Evolutionary conservation across 495 filamentous ascomycete genomes (phyloP), one percentile per base, ranked within the genome.

Genomic region (Rostrohypoxylon terebratum): DNA sequence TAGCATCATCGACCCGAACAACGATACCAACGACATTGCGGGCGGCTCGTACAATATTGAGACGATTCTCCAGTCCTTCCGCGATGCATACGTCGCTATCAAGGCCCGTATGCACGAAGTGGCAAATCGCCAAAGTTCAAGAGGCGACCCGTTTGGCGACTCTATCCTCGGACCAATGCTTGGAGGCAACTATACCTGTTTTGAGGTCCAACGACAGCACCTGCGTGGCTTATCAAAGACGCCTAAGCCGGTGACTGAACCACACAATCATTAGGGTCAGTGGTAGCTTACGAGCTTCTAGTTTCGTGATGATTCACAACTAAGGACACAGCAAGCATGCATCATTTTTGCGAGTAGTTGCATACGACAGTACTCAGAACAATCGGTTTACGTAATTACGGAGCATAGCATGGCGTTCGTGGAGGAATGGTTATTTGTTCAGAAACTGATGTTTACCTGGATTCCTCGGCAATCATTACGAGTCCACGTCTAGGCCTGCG

Each of bases 1-100:
- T 6, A 89, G 87, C 2, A 96, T 98, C 67, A 88, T 94, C 59
- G 96, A 99, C 77, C 96, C 96, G 0, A 97, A 98, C 76, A 90
- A 91, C 59, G 79, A 86, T 0, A 80, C 82, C 14, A 98, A 98
- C 74, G 94, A 98, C 71, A 94, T 99, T 13, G 88, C 95, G 1
- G 92, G 93, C 11, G 93, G 93, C 1, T 93, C 93, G 2, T 85
- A 79, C 38, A 89, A 91, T 51, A 90, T 90, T 18, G 33, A 72
- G 0, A 75, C 83, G 14, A 91, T 99, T 38, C 81, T 92, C 47
- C 65, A 81, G 5, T 75, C 81, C 8, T 98, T 98, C 78, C 76
- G 84, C 0, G 67, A 88, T 0, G 92, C 94, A 0, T 87, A 89
- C 69, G 57, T 79, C 1, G 76, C 69, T 1, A 83, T 97, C 13